These are phyloP conservation scores for Candida ficus DNA, from an alignment of 805 yeast genomes.

Conservation along the genomic window DNA sequence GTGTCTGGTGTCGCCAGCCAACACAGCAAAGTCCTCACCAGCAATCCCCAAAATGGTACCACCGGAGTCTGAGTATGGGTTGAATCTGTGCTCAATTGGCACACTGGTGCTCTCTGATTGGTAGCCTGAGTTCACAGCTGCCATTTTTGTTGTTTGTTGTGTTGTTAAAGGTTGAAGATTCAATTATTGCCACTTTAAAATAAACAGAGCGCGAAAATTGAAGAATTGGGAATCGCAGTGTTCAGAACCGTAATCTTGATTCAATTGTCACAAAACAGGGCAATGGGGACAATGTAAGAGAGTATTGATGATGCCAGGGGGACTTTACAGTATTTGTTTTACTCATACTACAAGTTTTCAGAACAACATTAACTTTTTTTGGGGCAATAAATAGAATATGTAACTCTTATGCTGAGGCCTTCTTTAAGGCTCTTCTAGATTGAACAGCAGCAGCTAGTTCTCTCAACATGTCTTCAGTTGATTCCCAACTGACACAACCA, in stretches of 20 bases:
- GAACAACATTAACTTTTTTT: too few species aligned
- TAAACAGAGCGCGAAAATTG: too few species aligned
- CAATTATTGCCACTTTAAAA: too few species aligned
- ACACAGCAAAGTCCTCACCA: constrained; percentile 92
- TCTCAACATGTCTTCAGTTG: constrained; percentile 75
- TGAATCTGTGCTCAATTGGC: constrained; percentile 89
- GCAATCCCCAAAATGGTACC: constrained; percentile 98
- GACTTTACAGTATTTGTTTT: too few species aligned
- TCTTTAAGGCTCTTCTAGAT: constrained; percentile 61
- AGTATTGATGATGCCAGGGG: too few species aligned
- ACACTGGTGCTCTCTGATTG: constrained; percentile 43
- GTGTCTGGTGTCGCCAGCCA: constrained; percentile 98
- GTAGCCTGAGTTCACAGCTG: constrained; percentile 57
- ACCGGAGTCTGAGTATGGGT: constrained; percentile 93
- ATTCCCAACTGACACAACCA: constrained; percentile 91
- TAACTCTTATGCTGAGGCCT: constrained; percentile 11
- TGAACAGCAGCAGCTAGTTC: constrained; percentile 80
- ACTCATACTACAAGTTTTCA: too few species aligned
- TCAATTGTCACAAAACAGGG: too few species aligned
- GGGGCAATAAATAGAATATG: too few species aligned
- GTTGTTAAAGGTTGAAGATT: too few species aligned
- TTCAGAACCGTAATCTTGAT: too few species aligned
- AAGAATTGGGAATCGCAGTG: too few species aligned
- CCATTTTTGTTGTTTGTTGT: constrained; percentile 8
- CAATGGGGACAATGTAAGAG: too few species aligned